Conservation (phyloP, 305 asterid species). For the Fraxinus greggii region DNA sequence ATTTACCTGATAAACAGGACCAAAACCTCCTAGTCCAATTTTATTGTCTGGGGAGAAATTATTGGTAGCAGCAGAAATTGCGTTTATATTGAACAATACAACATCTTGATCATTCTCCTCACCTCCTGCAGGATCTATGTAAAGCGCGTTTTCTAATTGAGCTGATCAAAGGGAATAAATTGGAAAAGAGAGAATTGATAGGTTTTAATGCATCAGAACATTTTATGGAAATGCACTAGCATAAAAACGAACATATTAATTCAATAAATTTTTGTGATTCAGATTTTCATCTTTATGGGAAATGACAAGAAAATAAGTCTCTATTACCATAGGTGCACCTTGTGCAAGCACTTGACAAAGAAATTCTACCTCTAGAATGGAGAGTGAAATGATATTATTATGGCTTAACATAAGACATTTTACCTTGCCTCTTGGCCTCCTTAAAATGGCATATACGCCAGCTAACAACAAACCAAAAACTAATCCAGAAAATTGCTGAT, state of each 20-base stretch:
- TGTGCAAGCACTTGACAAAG: background rate
- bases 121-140: background rate
- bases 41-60: conserved; percentile 34
- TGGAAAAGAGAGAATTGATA: background rate
- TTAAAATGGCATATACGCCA: background rate
- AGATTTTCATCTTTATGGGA: too few relatives aligned
- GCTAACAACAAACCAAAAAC: background rate
- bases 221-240: background rate
- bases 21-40: conserved; percentile 62
- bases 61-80: conserved; percentile 39
- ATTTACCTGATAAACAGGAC: conserved; percentile 44
- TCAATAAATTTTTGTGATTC: background rate
- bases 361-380: background rate
- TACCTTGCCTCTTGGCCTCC: conserved; percentile 24
- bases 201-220: background rate
- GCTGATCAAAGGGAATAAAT: conserved; percentile 9
- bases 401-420: background rate
- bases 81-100: conserved; percentile 16
- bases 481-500: background rate
- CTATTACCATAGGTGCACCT: background rate
- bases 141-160: background rate
- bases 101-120: conserved; percentile 23
- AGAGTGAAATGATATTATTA: background rate
- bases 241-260: background rate
- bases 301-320: background rate